These are phyloP conservation scores for Ceratocystis smalleyi DNA, from an alignment of 2,329 filamentous ascomycete genomes.

Conservation along the genomic window DNA sequence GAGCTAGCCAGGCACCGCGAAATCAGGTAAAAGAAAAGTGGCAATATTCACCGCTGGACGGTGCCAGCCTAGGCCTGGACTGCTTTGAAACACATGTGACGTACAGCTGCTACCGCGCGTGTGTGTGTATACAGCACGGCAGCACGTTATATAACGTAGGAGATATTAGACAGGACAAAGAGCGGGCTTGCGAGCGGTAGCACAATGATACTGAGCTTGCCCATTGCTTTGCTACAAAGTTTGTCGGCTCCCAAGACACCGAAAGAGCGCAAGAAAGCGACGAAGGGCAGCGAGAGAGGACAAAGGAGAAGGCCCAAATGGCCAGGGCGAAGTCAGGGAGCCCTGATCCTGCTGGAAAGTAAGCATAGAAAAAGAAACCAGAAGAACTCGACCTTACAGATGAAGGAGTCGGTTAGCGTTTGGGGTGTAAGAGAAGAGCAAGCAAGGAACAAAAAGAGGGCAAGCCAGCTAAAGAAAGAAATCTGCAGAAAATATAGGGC, in stretches of 20 bases:
- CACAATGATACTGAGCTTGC: no score
- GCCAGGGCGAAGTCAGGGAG: neutral
- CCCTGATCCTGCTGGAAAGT: neutral
- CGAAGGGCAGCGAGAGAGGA: neutral
- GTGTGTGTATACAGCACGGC: neutral
- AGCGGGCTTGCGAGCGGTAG: no score
- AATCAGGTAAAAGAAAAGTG: neutral
- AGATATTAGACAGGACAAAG: no score
- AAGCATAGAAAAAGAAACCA: neutral
- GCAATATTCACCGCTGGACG: neutral
- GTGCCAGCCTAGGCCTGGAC: neutral
- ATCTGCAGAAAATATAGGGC: neutral
- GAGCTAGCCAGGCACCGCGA: neutral
- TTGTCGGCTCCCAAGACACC: no score
- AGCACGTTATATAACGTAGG: no score
- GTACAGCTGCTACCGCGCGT: constrained; percentile 2
- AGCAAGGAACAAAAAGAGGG: neutral
- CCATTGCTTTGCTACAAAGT: no score
- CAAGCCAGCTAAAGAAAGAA: neutral
- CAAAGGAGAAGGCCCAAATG: neutral
- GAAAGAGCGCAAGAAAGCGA: no score
- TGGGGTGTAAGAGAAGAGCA: neutral
- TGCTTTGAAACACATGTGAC: neutral
- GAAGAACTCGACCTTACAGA: neutral
- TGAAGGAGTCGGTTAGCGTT: constrained; percentile 7